These are phyloP conservation scores for Cercophora scortea DNA, from an alignment of 495 filamentous ascomycete species.

Conservation along the genomic window DNA sequence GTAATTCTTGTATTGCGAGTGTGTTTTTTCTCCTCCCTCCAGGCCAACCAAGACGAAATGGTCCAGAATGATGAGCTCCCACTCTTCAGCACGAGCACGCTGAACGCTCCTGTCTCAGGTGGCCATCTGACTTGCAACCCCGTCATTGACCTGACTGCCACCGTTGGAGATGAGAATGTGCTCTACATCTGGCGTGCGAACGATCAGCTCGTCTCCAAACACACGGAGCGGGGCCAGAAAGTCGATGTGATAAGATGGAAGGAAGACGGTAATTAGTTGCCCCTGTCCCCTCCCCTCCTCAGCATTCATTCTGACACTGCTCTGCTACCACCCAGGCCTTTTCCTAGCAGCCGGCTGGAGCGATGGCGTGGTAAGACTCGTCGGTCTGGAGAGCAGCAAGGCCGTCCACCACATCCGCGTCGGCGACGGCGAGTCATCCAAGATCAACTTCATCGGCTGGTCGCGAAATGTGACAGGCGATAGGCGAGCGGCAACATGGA, in stretches of 20 bases:
- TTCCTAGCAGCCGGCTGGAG: conserved; percentile 72
- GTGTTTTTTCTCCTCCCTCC: too few relatives aligned
- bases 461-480: conserved; percentile 55
- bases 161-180: conserved; percentile 62
- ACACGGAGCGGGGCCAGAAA: conserved; percentile 41
- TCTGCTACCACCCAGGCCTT: conserved; percentile 42
- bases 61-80: conserved; percentile 14
- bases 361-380: conserved; percentile 60
- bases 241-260: conserved; percentile 64
- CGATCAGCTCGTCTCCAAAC: conserved; percentile 35
- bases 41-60: too few relatives aligned
- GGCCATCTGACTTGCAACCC: conserved; percentile 66
- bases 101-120: conserved; percentile 25
- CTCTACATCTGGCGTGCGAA: conserved; percentile 50
- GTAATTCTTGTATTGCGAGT: too few relatives aligned
- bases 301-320: not conserved
- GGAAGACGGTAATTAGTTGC: conserved; percentile 53
- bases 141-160: conserved; percentile 73
- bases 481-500: conserved; percentile 11
- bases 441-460: conserved; percentile 66
- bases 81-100: conserved; percentile 35
- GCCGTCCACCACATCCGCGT: conserved; percentile 60
- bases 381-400: conserved; percentile 70
- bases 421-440: conserved; percentile 19
- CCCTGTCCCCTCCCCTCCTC: not conserved